These are phyloP conservation scores for Haplosporangium gracile DNA, from an alignment of 192 early-diverging fungal genomes.

Conservation along the genomic window DNA sequence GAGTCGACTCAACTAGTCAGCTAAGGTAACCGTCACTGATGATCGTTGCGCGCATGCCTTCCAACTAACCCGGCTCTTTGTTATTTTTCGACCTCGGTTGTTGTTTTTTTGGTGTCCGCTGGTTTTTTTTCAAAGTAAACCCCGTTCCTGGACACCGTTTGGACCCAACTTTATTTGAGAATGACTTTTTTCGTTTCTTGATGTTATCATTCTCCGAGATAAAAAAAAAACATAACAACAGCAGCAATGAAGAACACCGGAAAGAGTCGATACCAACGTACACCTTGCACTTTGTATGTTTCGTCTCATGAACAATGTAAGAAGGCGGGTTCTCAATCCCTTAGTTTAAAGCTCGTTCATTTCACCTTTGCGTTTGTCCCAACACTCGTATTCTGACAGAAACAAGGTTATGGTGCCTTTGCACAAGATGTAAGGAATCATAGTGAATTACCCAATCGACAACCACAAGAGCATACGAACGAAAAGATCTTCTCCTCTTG, in stretches of 20 bases:
- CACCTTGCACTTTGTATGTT: background rate
- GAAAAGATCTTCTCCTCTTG: background rate
- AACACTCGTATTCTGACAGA: no score
- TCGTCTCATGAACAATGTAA: background rate
- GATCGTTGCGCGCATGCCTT: no score
- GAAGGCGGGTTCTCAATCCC: no score
- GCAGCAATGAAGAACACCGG: background rate
- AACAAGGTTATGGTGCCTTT: no score
- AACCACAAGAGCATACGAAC: background rate
- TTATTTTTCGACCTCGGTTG: background rate
- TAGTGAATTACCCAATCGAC: no score
- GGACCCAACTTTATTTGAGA: slow-evolving; percentile 12
- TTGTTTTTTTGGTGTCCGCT: background rate
- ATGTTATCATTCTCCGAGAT: background rate
- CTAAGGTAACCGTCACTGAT: no score
- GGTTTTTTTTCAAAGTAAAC: background rate
- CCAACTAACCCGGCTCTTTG: background rate
- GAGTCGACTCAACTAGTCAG: no score
- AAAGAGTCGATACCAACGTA: background rate
- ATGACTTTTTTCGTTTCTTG: background rate
- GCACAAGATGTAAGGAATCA: no score
- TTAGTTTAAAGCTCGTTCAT: no score
- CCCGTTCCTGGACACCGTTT: background rate
- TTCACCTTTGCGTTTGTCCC: background rate
- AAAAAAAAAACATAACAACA: background rate